Evolutionary conservation across 768 basidiomycete genomes (phyloP), one percentile per base, ranked within the genome.

Genomic region (Leccinellum luteum): DNA sequence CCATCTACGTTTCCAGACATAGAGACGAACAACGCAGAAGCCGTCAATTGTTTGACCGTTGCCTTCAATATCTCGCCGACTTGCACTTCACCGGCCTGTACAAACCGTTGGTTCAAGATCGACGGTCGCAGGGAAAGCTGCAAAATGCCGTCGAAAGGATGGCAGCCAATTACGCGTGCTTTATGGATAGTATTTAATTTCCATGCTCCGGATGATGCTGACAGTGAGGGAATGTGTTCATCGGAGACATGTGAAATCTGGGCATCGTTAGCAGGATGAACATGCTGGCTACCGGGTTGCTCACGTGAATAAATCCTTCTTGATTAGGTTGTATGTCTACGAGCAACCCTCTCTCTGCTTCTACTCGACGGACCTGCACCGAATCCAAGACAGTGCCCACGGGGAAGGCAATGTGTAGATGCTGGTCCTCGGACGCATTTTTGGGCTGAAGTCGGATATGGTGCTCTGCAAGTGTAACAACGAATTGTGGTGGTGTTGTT

Each of bases 201-300:
- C 89, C 89, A 98, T 21, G 87, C 81, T 17, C 91, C 90, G 21
- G 86, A 84, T n/a, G 79, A 73, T 6, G 74, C 58, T 6, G 89
- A 83, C 23, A 97, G 75, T n/a, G 86, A 80, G 15, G 89, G 82
- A n/a, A 94, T 77, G 68, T 93, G 93, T 48, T 94, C 91, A 68
- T 98, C 94, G 9, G 93, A 90, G 48, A 89, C 79, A 70, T 97
- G 93, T 12, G 96, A 97, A 65, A 99, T 97, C 94, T 98, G 63
- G 6, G 19, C 15, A 5, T 56, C 41, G 48, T 56, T 56, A 52
- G 48, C 48, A 25, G 8, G 30, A 56, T 32, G 19, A 60, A 52
- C 21, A 23, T 15, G 52, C 13, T n/a, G 41, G 25, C 48, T 25
- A 41, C 41, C 2, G 44, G n/a, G 44, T 15, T 28, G 74, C 90